Evolutionary conservation across 345 rosid species (phyloP).

Genomic region (Schrenkiella parvula): DNA sequence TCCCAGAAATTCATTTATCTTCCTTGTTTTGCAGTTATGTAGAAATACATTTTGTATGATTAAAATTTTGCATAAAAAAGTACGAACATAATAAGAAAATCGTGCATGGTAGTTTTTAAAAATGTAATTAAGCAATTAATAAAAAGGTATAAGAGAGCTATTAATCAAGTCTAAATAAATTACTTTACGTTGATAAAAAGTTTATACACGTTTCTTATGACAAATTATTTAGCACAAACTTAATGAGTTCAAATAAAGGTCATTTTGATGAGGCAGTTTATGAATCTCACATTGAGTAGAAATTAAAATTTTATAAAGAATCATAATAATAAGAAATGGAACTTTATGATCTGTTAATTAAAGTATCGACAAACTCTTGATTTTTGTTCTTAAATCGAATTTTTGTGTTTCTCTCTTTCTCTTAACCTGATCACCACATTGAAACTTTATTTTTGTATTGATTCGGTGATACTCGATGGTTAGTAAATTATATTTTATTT

Average conservation of each 20-base stretch:
- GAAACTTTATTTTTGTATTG: not conserved
- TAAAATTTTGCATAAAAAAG: not conserved
- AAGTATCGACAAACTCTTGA: not conserved
- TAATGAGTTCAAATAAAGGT: not conserved
- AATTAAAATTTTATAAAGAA: not conserved
- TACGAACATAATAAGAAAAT: not conserved
- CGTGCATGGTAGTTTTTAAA: not conserved
- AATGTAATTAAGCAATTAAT: not conserved
- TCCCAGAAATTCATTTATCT: not conserved
- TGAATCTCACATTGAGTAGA: not conserved
- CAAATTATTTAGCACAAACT: not conserved
- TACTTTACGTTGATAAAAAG: not conserved
- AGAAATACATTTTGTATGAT: not conserved
- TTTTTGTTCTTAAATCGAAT: not conserved
- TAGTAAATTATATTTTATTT: not conserved
- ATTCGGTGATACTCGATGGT: not conserved
- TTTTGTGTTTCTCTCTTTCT: not conserved
- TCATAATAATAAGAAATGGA: not conserved
- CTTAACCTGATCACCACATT: not conserved
- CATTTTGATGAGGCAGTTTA: not conserved
- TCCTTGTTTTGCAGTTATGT: not conserved
- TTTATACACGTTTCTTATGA: not conserved
- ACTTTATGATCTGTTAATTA: not conserved
- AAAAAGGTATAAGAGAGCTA: not conserved
- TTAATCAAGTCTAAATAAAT: not conserved